Conservation (phyloP, 2,329 filamentous ascomycete species). For the Colletotrichum sp. region DNA sequence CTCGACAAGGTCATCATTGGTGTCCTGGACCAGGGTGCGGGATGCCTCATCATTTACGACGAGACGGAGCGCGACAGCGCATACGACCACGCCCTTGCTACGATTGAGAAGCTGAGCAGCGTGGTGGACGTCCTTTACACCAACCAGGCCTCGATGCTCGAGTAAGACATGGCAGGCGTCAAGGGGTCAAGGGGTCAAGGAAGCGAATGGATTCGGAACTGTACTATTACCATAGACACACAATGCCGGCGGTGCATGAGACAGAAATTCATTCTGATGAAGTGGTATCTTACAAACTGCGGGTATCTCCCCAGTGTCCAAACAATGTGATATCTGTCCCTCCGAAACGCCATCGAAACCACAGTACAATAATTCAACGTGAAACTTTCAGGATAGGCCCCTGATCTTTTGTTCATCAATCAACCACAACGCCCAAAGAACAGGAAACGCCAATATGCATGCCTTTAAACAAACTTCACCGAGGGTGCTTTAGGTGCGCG, state of each 20-base stretch:
- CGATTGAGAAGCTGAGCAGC: constrained; percentile 95
- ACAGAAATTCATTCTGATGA: constrained; percentile 23
- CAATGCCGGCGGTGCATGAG: constrained; percentile 19
- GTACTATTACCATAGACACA: constrained; percentile 28
- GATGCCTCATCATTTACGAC: constrained; percentile 95
- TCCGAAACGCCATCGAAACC: constrained; percentile 1
- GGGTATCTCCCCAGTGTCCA: constrained; percentile 1
- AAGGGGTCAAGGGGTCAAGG: neutral
- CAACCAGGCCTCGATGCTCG: constrained; percentile 94
- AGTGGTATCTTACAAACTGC: constrained; percentile 20
- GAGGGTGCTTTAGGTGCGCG: neutral
- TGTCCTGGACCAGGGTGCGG: constrained; percentile 95
- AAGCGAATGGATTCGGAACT: constrained; percentile 22
- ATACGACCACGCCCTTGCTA: constrained; percentile 92
- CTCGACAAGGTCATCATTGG: constrained; percentile 98
- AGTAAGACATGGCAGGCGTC: constrained; percentile 58
- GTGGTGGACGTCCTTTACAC: constrained; percentile 98
- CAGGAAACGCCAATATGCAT: neutral
- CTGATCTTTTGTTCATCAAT: constrained; percentile 28
- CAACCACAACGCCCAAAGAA: neutral
- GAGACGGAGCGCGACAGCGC: constrained; percentile 92
- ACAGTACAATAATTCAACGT: neutral
- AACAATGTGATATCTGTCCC: neutral
- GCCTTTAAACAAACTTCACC: constrained; percentile 2
- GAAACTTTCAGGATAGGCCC: neutral